A percentile compares a stretch with the other conserved stretches of the same genome.
Conservation (phyloP, 345 rosid genomes). For the Hibiscus tridactylites region DNA sequence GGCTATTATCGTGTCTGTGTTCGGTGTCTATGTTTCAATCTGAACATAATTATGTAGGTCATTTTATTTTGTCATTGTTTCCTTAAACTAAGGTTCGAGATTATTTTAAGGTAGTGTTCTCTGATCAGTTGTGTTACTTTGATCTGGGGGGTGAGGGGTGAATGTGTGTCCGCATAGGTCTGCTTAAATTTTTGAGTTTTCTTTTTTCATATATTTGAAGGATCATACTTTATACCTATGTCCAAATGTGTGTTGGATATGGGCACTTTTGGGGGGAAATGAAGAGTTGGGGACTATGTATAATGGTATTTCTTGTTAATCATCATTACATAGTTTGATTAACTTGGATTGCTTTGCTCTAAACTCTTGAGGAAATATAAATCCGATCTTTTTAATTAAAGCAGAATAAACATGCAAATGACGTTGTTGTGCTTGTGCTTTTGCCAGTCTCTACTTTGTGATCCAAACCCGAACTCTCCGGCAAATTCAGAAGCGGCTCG, state of each 20-base stretch:
- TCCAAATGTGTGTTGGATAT: not conserved
- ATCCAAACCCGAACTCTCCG: constrained; percentile 83
- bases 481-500: constrained; percentile 83
- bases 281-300: not conserved
- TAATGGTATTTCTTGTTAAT: not conserved
- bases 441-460: constrained; percentile 65
- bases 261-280: not conserved
- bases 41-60: not conserved
- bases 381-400: not conserved
- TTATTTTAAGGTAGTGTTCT: not conserved
- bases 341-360: too few species aligned
- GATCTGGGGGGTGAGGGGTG: too few species aligned
- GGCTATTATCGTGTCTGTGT: too few species aligned
- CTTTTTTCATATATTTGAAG: too few species aligned
- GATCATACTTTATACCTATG: not conserved
- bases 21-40: too few species aligned
- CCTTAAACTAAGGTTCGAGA: not conserved
- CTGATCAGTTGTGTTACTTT: not conserved
- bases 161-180: too few species aligned
- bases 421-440: not conserved
- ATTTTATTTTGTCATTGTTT: not conserved
- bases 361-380: not conserved
- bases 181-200: too few species aligned
- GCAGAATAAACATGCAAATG: not conserved
- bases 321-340: not conserved